Percentiles rank a stretch among this genome's conserved stretches.
Conservation (phyloP, 257 asterid species). For the Gentiana macrophylla region DNA sequence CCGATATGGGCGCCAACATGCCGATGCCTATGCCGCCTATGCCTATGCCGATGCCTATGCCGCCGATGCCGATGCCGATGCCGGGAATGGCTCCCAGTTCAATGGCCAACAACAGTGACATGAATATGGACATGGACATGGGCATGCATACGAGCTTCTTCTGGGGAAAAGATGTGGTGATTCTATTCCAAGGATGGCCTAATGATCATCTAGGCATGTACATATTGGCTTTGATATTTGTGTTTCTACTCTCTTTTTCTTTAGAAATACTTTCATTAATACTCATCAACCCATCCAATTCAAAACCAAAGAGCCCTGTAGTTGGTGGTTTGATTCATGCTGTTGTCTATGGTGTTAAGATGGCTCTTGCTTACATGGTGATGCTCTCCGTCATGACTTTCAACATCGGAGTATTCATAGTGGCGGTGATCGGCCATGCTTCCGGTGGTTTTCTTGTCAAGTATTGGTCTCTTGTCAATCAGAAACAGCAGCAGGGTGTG, state of each 20-base stretch:
- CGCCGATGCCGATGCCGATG: no score
- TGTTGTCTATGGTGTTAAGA: constrained; percentile 34
- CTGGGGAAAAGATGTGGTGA: constrained; percentile 29
- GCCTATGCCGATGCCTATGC: no score
- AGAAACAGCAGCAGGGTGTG: neutral
- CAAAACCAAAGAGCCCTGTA: constrained; percentile 18
- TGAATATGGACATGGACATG: constrained; percentile 17
- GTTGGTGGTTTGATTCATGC: constrained; percentile 22
- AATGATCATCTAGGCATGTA: constrained; percentile 41
- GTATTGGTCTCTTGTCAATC: constrained; percentile 13
- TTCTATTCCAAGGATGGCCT: constrained; percentile 33
- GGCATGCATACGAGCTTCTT: constrained; percentile 28
- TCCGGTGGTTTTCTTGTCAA: constrained; percentile 32
- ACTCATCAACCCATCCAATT: constrained; percentile 1
- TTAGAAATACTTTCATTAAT: constrained; percentile 31
- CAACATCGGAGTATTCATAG: constrained; percentile 54
- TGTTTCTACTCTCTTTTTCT: constrained; percentile 31
- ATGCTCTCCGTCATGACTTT: constrained; percentile 77
- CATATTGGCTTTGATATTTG: constrained; percentile 34
- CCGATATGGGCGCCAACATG: neutral
- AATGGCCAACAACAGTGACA: constrained; percentile 7
- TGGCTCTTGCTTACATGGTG: constrained; percentile 56
- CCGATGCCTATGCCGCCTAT: constrained; percentile 14
- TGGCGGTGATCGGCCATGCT: constrained; percentile 51
- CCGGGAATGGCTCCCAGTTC: constrained; percentile 1